Percentiles rank a stretch among this genome's conserved stretches.
phyloP scores from a whole-genome alignment of 257 asterid species.

The Solanum habrochaites region DNA sequence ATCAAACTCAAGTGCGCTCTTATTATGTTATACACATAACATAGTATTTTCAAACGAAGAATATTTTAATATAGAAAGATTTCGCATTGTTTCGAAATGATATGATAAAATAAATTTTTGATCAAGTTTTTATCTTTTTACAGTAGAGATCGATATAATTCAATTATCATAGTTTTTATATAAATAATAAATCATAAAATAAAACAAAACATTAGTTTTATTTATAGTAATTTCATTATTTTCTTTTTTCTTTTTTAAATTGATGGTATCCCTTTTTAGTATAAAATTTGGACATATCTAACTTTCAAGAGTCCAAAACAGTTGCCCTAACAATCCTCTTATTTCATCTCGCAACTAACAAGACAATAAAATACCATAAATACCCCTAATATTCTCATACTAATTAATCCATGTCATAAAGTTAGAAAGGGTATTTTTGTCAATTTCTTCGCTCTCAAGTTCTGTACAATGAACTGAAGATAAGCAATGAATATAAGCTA shows the following conservation, averaged over 20 bases:
- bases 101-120: background rate
- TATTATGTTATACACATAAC: no score
- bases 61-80: background rate
- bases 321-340: background rate
- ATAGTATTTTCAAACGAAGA: no score
- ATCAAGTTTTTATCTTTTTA: background rate
- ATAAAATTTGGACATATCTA: background rate
- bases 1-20: no score
- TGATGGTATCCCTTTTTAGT: background rate
- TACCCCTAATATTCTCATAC: background rate
- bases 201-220: background rate
- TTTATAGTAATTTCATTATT: background rate
- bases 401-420: background rate
- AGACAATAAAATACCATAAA: background rate
- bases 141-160: background rate
- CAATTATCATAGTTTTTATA: background rate
- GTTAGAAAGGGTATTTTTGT: background rate
- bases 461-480: conserved; percentile 17
- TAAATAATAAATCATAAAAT: background rate
- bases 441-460: conserved; percentile 2
- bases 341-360: background rate
- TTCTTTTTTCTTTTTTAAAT: background rate
- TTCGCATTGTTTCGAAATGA: background rate
- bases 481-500: background rate
- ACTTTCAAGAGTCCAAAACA: background rate